Percentiles rank a stretch among this genome's conserved stretches.
Conservation (phyloP, 331 rosid species). For the Dryas integrifolia region DNA sequence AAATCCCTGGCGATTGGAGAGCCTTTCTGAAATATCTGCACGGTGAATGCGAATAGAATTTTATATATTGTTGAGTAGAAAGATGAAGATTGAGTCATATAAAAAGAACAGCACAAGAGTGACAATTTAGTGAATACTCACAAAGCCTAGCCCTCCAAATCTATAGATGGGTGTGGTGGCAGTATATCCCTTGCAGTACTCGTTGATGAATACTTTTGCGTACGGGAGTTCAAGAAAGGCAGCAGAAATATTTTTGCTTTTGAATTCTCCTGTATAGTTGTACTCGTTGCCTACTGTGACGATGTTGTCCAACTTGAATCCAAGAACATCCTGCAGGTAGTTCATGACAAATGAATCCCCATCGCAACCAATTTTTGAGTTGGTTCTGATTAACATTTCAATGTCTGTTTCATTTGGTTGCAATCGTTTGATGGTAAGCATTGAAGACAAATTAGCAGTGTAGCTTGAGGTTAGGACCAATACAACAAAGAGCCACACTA, state of each 20-base stretch:
- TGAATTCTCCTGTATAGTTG: slow-evolving; percentile 24
- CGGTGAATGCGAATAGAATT: background rate
- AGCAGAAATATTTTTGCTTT: slow-evolving; percentile 39
- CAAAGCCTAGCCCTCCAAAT: slow-evolving; percentile 68
- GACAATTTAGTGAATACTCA: slow-evolving; percentile 27
- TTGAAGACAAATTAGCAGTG: slow-evolving; percentile 68
- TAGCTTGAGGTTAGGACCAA: slow-evolving; percentile 52
- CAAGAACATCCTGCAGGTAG: slow-evolving; percentile 33
- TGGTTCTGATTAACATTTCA: slow-evolving; percentile 35
- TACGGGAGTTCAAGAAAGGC: slow-evolving; percentile 65
- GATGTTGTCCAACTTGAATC: slow-evolving; percentile 31
- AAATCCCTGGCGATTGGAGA: slow-evolving; percentile 51
- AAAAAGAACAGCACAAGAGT: background rate
- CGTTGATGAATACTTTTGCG: slow-evolving; percentile 37
- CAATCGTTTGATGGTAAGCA: slow-evolving; percentile 51
- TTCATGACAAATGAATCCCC: slow-evolving; percentile 42
- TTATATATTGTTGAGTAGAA: background rate
- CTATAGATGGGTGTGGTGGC: slow-evolving; percentile 30
- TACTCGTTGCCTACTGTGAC: slow-evolving; percentile 19
- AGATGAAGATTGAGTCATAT: too few relatives aligned
- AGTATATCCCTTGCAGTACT: slow-evolving; percentile 41
- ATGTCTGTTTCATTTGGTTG: slow-evolving; percentile 32
- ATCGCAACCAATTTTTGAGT: slow-evolving; percentile 48
- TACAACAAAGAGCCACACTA: slow-evolving; percentile 51
- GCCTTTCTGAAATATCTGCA: slow-evolving; percentile 61